phyloP scores from a whole-genome alignment of 129 eudicot species.

The Chrysanthemum seticuspe region DNA sequence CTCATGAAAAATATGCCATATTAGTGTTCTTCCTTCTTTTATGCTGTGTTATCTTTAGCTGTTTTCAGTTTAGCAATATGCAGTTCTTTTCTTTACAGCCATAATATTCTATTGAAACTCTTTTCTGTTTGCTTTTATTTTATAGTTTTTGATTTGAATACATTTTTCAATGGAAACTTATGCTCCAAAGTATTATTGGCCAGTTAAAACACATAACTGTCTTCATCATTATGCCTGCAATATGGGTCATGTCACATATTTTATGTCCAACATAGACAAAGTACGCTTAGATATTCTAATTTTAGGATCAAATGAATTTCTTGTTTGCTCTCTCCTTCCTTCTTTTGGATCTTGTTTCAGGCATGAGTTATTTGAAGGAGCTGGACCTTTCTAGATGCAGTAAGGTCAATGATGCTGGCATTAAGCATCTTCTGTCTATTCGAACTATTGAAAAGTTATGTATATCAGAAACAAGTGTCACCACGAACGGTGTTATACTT shows the following conservation, averaged over 20 bases:
- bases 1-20: slow-evolving; percentile 3
- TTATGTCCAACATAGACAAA: background rate
- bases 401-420: slow-evolving; percentile 78
- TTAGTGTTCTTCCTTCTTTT: background rate
- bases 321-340: slow-evolving; percentile 8
- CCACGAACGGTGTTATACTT: slow-evolving; percentile 60
- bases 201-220: too few relatives aligned
- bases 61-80: background rate
- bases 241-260: too few relatives aligned
- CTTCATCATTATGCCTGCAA: too few relatives aligned
- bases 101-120: background rate
- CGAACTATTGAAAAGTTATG: slow-evolving; percentile 55
- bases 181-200: too few relatives aligned
- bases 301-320: slow-evolving; percentile 6
- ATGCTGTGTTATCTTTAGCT: background rate
- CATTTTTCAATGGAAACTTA: too few relatives aligned
- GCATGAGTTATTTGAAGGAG: slow-evolving; percentile 67
- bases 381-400: slow-evolving; percentile 85
- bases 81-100: background rate
- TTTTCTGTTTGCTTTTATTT: background rate
- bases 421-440: slow-evolving; percentile 71
- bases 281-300: background rate
- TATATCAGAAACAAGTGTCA: slow-evolving; percentile 81
- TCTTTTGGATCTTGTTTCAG: slow-evolving; percentile 32
- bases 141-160: background rate